A percentile compares a stretch with the other conserved stretches of the same genome.
phyloP scores from a whole-genome alignment of 257 asterid genomes.

The Salvia rosmarinus region DNA sequence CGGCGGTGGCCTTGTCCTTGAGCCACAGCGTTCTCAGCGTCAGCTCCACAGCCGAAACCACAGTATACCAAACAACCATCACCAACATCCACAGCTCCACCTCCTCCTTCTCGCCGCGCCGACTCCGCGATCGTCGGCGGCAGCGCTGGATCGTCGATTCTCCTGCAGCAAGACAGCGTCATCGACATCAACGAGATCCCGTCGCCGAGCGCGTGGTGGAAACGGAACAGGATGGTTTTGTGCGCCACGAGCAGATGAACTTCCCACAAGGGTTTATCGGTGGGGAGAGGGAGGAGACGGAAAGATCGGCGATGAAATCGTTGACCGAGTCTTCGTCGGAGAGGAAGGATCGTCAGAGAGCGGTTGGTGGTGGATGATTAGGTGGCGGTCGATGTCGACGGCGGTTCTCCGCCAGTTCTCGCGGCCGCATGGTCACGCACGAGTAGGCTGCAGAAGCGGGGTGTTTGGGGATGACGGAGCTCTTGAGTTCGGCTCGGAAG shows the following conservation, averaged over 20 bases:
- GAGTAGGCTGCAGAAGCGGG: slow-evolving; percentile 79
- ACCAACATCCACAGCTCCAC: slow-evolving; percentile 39
- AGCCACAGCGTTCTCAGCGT: slow-evolving; percentile 37
- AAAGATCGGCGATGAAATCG: slow-evolving; percentile 77
- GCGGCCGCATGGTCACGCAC: slow-evolving; percentile 61
- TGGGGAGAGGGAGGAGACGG: too few relatives aligned
- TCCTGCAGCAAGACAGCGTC: slow-evolving; percentile 64
- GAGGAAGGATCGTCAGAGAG: slow-evolving; percentile 42
- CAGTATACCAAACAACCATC: slow-evolving; percentile 42
- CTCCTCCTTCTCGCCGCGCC: slow-evolving; percentile 34
- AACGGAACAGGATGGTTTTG: too few relatives aligned
- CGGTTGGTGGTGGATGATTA: slow-evolving; percentile 47
- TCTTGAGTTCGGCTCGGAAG: slow-evolving; percentile 41
- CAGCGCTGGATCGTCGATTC: slow-evolving; percentile 55
- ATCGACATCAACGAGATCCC: slow-evolving; percentile 74
- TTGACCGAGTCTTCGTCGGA: slow-evolving; percentile 67
- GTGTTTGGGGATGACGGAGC: slow-evolving; percentile 56
- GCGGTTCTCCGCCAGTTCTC: slow-evolving; percentile 67
- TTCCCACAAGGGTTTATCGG: too few relatives aligned
- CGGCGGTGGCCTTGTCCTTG: slow-evolving; percentile 41
- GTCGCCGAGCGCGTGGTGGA: slow-evolving; percentile 75
- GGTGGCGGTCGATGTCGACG: slow-evolving; percentile 64
- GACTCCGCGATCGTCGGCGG: slow-evolving; percentile 46
- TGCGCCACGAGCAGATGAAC: too few relatives aligned
- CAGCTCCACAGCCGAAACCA: slow-evolving; percentile 41